Evolutionary conservation across 2,329 filamentous ascomycete genomes (phyloP).

Genomic region (Talaromyces albobiverticillius): DNA sequence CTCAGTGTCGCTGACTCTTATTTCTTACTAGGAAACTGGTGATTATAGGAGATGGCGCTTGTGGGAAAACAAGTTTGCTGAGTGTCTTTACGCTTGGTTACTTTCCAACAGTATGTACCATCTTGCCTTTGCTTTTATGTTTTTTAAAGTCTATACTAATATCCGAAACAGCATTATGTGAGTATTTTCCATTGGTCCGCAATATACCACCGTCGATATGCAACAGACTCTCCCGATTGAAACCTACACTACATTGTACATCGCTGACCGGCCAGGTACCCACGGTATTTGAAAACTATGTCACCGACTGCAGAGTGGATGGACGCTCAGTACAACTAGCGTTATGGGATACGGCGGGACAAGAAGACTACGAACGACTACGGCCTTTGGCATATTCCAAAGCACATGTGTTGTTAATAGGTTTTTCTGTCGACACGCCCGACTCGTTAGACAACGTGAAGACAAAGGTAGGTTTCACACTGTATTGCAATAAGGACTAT

Average conservation of each 20-base stretch:
- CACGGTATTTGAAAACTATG: constrained; percentile 99
- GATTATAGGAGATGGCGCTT: constrained; percentile 95
- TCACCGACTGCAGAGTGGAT: constrained; percentile 96
- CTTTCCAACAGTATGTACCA: constrained; percentile 81
- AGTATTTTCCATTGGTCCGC: constrained; percentile 23
- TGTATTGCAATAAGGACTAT: not conserved
- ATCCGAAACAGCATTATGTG: constrained; percentile 42
- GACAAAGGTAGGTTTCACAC: constrained; percentile 67
- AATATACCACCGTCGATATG: not conserved
- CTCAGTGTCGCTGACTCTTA: constrained; percentile 16
- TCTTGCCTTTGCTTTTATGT: not conserved
- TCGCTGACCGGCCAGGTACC: constrained; percentile 62
- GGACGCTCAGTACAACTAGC: constrained; percentile 98
- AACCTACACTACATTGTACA: constrained; percentile 14
- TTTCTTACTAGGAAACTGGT: constrained; percentile 72
- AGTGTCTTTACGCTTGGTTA: constrained; percentile 98
- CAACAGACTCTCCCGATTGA: not conserved
- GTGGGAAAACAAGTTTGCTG: constrained; percentile 94
- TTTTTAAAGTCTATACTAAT: constrained; percentile 9
- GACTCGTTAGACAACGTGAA: constrained; percentile 98
- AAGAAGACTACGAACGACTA: constrained; percentile 97
- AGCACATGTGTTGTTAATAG: constrained; percentile 94
- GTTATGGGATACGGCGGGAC: constrained; percentile 98
- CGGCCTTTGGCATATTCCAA: constrained; percentile 94
- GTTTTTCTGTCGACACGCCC: constrained; percentile 90